Percentiles rank a stretch among this genome's conserved stretches.
Evolutionary conservation across 495 filamentous ascomycete species (phyloP).

Genomic region (Saxophila tyrrhenica): DNA sequence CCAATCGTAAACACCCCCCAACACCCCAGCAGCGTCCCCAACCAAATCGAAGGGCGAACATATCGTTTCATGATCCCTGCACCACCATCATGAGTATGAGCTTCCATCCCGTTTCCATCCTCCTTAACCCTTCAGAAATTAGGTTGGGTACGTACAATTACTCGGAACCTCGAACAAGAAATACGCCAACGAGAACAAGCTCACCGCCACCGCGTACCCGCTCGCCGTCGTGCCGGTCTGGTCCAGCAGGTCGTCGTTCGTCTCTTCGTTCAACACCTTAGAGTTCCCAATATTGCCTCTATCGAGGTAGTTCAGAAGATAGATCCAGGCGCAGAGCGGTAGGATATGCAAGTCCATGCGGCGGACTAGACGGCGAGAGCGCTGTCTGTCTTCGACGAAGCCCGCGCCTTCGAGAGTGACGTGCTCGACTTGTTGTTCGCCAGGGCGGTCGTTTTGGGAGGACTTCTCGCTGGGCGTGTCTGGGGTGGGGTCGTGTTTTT

Average conservation of each 20-base stretch:
- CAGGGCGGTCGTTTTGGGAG: neutral
- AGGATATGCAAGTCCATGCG: conserved; percentile 10
- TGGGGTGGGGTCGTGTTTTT: neutral
- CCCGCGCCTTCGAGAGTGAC: neutral
- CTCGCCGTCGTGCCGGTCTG: conserved; percentile 8
- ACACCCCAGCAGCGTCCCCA: conserved; percentile 8
- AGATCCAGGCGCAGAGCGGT: conserved; percentile 7
- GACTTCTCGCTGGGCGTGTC: neutral
- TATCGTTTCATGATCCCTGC: conserved; percentile 20
- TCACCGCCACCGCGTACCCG: conserved; percentile 9
- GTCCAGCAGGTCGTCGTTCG: conserved; percentile 12
- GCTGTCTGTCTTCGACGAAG: conserved; percentile 1
- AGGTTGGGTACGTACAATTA: neutral
- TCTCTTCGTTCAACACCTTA: conserved; percentile 11
- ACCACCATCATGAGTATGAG: too few species aligned
- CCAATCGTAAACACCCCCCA: conserved; percentile 17
- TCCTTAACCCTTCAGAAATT: too few species aligned
- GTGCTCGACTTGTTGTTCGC: neutral
- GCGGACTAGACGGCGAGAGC: neutral
- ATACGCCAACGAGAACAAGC: conserved; percentile 16
- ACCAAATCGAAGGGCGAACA: conserved; percentile 12
- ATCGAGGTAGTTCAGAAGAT: conserved; percentile 20
- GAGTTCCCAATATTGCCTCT: conserved; percentile 19
- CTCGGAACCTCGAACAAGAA: conserved; percentile 9
- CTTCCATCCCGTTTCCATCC: too few species aligned